Percentiles rank a stretch among this genome's conserved stretches.
Evolutionary conservation across 2,329 filamentous ascomycete genomes (phyloP).

Genomic region (Penicillium fuscoglaucum): DNA sequence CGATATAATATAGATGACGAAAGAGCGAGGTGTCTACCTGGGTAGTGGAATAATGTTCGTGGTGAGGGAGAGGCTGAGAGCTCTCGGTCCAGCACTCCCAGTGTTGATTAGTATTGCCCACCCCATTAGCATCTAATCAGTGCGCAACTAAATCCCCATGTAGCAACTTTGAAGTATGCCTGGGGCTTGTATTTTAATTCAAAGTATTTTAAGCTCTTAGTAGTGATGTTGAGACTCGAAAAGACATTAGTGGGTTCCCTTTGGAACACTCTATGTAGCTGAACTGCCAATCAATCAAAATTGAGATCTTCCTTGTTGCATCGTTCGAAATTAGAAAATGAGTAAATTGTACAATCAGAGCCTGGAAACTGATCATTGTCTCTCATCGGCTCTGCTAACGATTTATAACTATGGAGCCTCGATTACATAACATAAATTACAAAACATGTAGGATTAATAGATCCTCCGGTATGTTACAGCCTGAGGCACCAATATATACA

Average conservation of each 20-base stretch:
- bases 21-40: neutral
- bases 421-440: neutral
- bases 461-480: neutral
- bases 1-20: neutral
- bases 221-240: neutral
- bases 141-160: too few species aligned
- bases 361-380: neutral
- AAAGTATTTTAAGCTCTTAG: neutral
- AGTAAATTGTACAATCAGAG: neutral
- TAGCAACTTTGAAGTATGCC: neutral
- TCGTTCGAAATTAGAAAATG: neutral
- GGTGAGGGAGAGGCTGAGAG: neutral
- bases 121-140: neutral
- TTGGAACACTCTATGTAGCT: too few species aligned
- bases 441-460: neutral
- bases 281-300: neutral
- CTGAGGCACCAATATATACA: constrained; percentile 1
- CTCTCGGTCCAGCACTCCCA: neutral
- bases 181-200: neutral
- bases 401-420: neutral
- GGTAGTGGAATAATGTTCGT: neutral
- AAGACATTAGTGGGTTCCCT: neutral
- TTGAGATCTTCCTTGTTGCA: neutral
- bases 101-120: neutral
- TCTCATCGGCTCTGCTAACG: neutral